Conservation (phyloP, 257 asterid species). For the Paraleonurus japonicus region DNA sequence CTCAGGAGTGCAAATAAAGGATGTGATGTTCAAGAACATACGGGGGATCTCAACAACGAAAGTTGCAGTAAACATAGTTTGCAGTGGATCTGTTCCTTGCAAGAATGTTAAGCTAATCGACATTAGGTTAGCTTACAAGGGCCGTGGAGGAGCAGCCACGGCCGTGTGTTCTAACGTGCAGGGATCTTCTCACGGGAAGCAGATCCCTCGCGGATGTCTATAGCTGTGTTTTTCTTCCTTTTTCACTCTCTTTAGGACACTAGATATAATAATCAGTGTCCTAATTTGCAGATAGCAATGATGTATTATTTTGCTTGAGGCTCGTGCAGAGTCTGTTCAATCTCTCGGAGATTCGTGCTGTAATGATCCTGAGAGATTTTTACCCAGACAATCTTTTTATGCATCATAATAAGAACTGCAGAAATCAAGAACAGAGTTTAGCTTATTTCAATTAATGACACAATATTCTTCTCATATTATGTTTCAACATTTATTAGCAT, state of each 20-base stretch:
- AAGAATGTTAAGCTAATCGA: constrained; percentile 43
- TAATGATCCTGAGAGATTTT: background rate
- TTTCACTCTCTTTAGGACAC: background rate
- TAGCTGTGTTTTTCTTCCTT: background rate
- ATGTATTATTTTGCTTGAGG: too few species aligned
- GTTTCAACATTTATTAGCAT: background rate
- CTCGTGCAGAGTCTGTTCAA: too few species aligned
- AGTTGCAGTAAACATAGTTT: constrained; percentile 43
- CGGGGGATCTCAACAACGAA: constrained; percentile 53
- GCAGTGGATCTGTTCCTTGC: constrained; percentile 56
- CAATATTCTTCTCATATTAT: background rate
- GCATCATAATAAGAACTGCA: too few species aligned
- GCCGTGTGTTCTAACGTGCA: constrained; percentile 44
- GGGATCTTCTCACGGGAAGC: constrained; percentile 48
- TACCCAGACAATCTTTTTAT: background rate
- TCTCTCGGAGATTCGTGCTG: background rate
- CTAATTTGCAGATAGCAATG: background rate
- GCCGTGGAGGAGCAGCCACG: constrained; percentile 31
- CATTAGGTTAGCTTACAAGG: constrained; percentile 45
- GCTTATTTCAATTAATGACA: background rate
- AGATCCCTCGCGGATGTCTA: constrained; percentile 51
- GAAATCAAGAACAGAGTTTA: background rate
- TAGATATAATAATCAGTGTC: background rate
- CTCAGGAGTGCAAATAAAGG: constrained; percentile 50
- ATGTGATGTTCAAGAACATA: constrained; percentile 58